Base-by-base conservation (phyloP, 2,329 filamentous ascomycete genomes). In the Cordyceps fumosorosea region DNA sequence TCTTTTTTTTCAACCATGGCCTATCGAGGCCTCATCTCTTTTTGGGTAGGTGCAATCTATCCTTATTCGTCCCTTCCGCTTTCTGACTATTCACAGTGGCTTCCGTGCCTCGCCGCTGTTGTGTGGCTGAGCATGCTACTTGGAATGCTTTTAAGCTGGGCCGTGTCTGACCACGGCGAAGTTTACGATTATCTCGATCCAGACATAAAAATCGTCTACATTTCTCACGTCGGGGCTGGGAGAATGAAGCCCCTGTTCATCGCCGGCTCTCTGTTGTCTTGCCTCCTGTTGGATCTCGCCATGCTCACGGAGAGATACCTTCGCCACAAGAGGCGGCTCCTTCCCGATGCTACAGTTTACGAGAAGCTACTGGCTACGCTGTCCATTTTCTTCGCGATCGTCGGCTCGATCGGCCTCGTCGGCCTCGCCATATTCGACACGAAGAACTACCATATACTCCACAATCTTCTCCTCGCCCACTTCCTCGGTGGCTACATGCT, bases 401-500 rank as follows among this genome's bases (percentile, higher is more conserved):
- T 87, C 26, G 95, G 95, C 57, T 92, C 90, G 0, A 80, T 81
- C 0, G 93, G 93, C 3, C 76, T 99, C 51, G 91, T 96, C 65
- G 80, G 93, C 6, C 81, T 99, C 47, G 87, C 88, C 65, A 87
- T 96, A 67, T 97, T 96, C 74, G 91, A 98, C 74, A 95, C 91
- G 0, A 75, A 81, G n/a, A 77, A 80, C 61, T 84, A 96, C 72
- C 80, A 81, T 1, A 74, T 67, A 1, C 72, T 89, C 63, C 95
- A 99, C 72, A 81, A 91, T 69, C 78, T 85, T 2, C 96, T 96
- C 75, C 77, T 99, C 42, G 75, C 84, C 1, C 75, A 97, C 57
- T 99, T 99, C 74, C 91, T 97, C 72, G 86, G 75, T 16, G 95
- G 91, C 40, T 98, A 96, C 73, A 79, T 97, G 60, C 72, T 96